Evolutionary conservation across 2,329 filamentous ascomycete genomes (phyloP), one percentile per base, ranked within the genome.

Genomic region (Immersiporthe knoxdaviesiana): DNA sequence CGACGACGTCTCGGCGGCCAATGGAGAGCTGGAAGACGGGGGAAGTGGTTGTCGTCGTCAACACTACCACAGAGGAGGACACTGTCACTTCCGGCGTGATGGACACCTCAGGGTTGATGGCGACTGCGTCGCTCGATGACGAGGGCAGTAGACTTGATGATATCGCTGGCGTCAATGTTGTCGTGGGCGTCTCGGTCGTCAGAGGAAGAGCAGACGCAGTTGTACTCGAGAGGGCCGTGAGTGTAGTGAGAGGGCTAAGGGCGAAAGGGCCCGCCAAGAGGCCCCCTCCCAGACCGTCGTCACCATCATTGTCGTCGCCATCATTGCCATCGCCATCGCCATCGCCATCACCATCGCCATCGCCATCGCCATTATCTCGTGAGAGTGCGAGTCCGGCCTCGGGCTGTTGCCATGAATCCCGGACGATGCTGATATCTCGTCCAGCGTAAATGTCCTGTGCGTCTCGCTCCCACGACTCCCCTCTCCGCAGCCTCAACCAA

Each of bases 11-110:
- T 35, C 32, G 1, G 56, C n/a, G 56, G 16, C 4, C 35, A 30
- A 58, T 14, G 30, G 21, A 58, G 30, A 39, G 39, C 6, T 4
- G 41, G 52, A 24, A 58, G 32, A 62, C 41, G n/a, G 44, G 27
- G 27, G 65, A 62, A 2, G 65, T 21, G 6, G 44, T 67, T 30
- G 70, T 71, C 3, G 70, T 70, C 71, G 68, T 66, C n/a, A 32
- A 16, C 24, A 72, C 12, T 5, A 72, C 66, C 24, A 73, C 69
- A n/a, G 72, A 68, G 21, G 62, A 69, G 21, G 65, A 69, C 21
- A 71, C 68, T 7, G 71, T 63, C 6, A 71, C 61, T n/a, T 60
- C 30, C 24, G 70, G 41, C 59, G 64, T 39, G 12, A 50, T 30
- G 16, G 37, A 41, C 27, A 59, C 21, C 61, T 64, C 60, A 18